Evolutionary conservation across 768 basidiomycete species (phyloP).

Genomic region (Russula sp.): DNA sequence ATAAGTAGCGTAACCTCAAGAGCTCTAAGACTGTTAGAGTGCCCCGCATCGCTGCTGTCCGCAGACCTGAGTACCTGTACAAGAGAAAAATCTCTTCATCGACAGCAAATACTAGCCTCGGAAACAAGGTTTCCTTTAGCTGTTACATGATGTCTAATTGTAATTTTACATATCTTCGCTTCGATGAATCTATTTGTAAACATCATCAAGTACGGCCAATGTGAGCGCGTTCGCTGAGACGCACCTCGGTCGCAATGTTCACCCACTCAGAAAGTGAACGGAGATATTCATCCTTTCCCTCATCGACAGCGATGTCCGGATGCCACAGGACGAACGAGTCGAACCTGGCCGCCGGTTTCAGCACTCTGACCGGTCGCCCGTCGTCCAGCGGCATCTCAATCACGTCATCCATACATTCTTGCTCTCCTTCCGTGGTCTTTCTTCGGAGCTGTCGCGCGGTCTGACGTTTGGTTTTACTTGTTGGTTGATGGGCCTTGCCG

Average conservation of each 20-base stretch:
- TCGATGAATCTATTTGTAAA: slow-evolving; percentile 3
- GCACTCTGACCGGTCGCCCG: slow-evolving; percentile 26
- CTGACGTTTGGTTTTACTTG: slow-evolving; percentile 27
- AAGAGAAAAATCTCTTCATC: too few relatives aligned
- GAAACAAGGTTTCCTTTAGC: too few relatives aligned
- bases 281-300: slow-evolving; percentile 63
- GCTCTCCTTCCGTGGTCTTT: slow-evolving; percentile 27
- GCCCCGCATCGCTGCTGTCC: too few relatives aligned
- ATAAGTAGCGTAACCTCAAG: too few relatives aligned
- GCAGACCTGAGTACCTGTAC: too few relatives aligned
- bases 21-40: too few relatives aligned
- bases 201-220: neutral
- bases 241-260: slow-evolving; percentile 52
- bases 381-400: slow-evolving; percentile 22
- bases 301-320: slow-evolving; percentile 63
- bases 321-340: slow-evolving; percentile 69
- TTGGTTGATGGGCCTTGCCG: slow-evolving; percentile 6
- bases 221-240: slow-evolving; percentile 12
- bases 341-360: slow-evolving; percentile 50
- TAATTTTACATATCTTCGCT: neutral
- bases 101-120: too few relatives aligned
- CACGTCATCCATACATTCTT: slow-evolving; percentile 5
- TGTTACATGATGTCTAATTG: too few relatives aligned
- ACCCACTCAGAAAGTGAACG: slow-evolving; percentile 69
- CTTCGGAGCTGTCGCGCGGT: slow-evolving; percentile 24